Percentiles rank a stretch among this genome's conserved stretches.
These are phyloP conservation scores for Lactarius tabidus DNA, from an alignment of 768 basidiomycete genomes.

Conservation along the genomic window DNA sequence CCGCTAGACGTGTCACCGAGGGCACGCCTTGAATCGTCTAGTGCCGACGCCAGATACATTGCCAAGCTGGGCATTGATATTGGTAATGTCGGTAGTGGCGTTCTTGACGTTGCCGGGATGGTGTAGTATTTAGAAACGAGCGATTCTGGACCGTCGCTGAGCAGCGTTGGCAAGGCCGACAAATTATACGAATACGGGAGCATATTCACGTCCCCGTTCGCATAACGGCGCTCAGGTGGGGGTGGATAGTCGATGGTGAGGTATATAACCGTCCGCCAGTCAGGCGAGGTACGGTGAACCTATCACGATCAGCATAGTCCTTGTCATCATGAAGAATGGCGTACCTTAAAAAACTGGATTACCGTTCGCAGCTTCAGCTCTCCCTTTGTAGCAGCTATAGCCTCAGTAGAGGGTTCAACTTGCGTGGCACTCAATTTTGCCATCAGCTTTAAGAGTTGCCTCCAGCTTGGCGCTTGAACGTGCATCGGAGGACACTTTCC, in stretches of 20 bases:
- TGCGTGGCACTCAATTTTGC: slow-evolving; percentile 66
- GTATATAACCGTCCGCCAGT: slow-evolving; percentile 76
- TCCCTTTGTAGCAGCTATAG: slow-evolving; percentile 51
- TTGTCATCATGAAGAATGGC: slow-evolving; percentile 2
- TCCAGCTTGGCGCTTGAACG: slow-evolving; percentile 71
- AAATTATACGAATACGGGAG: slow-evolving; percentile 73
- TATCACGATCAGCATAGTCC: slow-evolving; percentile 30
- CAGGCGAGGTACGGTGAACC: slow-evolving; percentile 54
- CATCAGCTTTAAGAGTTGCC: slow-evolving; percentile 68
- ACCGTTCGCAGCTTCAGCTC: slow-evolving; percentile 66
- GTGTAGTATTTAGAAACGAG: slow-evolving; percentile 65
- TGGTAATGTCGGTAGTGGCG: slow-evolving; percentile 68
- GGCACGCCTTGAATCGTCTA: slow-evolving; percentile 64
- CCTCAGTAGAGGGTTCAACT: slow-evolving; percentile 67
- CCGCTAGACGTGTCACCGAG: slow-evolving; percentile 57
- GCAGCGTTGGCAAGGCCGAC: slow-evolving; percentile 52
- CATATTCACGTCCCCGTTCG: slow-evolving; percentile 54
- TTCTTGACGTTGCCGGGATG: slow-evolving; percentile 54
- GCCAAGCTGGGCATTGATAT: slow-evolving; percentile 74
- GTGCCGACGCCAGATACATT: slow-evolving; percentile 65
- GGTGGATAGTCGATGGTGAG: slow-evolving; percentile 69
- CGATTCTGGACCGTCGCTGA: slow-evolving; percentile 62
- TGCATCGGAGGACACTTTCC: slow-evolving; percentile 65
- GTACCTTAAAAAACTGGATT: slow-evolving; percentile 73
- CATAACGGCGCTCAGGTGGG: slow-evolving; percentile 46